phyloP scores from a whole-genome alignment of 495 filamentous ascomycete species.

The Oidiodendron maius region DNA sequence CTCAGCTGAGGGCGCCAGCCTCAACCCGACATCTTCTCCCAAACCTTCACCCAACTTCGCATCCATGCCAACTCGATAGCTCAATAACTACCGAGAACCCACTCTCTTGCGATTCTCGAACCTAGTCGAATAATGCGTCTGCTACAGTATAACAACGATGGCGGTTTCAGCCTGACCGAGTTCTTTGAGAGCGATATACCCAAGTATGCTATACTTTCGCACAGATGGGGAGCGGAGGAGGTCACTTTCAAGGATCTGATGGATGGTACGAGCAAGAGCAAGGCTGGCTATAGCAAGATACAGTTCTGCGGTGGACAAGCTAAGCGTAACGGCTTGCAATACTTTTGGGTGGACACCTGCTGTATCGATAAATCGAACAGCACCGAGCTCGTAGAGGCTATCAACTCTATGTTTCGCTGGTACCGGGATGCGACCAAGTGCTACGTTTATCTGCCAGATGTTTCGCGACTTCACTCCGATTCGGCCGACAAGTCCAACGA shows the following conservation, averaged over 20 bases:
- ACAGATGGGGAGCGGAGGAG: slow-evolving; percentile 2
- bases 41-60: neutral
- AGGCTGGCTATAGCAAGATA: too few species aligned
- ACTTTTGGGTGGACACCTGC: too few species aligned
- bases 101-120: neutral
- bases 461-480: neutral
- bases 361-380: too few species aligned
- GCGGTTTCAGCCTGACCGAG: slow-evolving; percentile 9
- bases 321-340: too few species aligned
- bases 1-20: neutral
- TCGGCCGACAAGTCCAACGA: neutral
- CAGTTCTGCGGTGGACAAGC: too few species aligned
- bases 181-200: slow-evolving; percentile 6
- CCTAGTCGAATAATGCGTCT: neutral
- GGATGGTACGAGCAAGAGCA: too few species aligned
- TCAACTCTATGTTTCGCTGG: too few species aligned
- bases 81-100: slow-evolving; percentile 3
- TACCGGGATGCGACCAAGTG: neutral
- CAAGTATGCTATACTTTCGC: slow-evolving; percentile 9
- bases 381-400: too few species aligned
- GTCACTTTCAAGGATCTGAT: too few species aligned
- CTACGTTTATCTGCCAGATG: neutral
- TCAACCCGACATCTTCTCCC: neutral
- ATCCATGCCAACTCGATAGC: neutral
- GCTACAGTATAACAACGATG: too few species aligned